Conservation (phyloP, 345 rosid species). For the Acer negundo region DNA sequence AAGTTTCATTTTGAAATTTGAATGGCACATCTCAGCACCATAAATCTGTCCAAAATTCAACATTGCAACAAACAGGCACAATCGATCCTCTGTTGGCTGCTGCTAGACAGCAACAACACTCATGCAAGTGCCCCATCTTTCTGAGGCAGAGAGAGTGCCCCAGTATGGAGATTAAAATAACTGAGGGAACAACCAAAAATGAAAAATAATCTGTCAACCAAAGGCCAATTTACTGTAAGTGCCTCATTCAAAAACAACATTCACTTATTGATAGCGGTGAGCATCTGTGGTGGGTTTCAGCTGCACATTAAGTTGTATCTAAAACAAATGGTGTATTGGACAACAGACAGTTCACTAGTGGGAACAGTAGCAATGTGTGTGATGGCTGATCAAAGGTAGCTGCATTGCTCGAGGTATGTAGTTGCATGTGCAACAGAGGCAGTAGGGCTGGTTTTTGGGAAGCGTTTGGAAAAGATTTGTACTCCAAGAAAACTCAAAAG, state of each 20-base stretch:
- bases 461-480: not conserved
- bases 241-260: not conserved
- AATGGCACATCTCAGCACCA: not conserved
- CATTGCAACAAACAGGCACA: not conserved
- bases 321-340: not conserved
- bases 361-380: too few relatives aligned
- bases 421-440: not conserved
- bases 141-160: not conserved
- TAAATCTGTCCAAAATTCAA: not conserved
- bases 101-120: not conserved
- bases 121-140: not conserved
- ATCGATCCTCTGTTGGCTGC: not conserved
- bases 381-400: not conserved
- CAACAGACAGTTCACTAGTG: not conserved
- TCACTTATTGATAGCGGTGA: too few relatives aligned
- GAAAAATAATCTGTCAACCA: not conserved
- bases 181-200: not conserved
- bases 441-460: not conserved
- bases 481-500: not conserved
- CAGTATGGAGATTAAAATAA: not conserved
- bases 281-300: not conserved
- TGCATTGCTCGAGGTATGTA: not conserved
- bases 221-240: not conserved
- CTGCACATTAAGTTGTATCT: not conserved
- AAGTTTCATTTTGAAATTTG: not conserved